These are phyloP conservation scores for Castanea mollissima DNA, from an alignment of 306 rosid species.

Conservation along the genomic window DNA sequence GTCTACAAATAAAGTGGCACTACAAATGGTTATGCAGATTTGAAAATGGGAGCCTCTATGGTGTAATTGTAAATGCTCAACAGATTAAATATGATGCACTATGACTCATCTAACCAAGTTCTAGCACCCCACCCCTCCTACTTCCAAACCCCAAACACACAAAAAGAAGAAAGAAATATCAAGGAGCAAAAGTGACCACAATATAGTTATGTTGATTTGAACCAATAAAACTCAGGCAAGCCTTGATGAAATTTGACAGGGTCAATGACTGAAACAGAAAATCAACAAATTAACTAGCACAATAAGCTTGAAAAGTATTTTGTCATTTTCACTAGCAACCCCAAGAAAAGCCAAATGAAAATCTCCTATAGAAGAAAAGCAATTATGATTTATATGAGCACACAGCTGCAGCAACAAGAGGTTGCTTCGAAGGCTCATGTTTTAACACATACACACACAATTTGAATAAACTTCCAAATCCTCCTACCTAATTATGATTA, in stretches of 20 bases:
- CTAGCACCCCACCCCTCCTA: not conserved
- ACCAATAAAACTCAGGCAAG: not conserved
- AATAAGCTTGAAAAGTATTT: no score
- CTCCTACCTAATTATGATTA: no score
- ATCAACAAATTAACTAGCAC: not conserved
- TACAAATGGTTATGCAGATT: no score
- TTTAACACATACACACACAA: no score
- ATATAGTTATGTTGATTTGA: not conserved
- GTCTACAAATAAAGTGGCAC: not conserved
- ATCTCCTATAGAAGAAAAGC: no score
- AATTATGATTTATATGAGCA: no score
- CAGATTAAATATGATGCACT: not conserved
- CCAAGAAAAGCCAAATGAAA: no score
- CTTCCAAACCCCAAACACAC: not conserved
- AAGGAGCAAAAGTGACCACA: no score
- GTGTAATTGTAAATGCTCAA: not conserved
- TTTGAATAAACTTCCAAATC: no score
- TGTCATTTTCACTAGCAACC: not conserved
- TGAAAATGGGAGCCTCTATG: no score
- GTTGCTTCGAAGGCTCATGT: no score
- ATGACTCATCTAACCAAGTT: not conserved
- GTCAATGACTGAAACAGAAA: slow-evolving; percentile 60
- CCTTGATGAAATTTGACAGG: not conserved
- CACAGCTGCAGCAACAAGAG: no score
- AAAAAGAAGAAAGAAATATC: not conserved